These are phyloP conservation scores for Blastomyces percursus DNA, from an alignment of 2,329 filamentous ascomycete genomes.

Conservation along the genomic window DNA sequence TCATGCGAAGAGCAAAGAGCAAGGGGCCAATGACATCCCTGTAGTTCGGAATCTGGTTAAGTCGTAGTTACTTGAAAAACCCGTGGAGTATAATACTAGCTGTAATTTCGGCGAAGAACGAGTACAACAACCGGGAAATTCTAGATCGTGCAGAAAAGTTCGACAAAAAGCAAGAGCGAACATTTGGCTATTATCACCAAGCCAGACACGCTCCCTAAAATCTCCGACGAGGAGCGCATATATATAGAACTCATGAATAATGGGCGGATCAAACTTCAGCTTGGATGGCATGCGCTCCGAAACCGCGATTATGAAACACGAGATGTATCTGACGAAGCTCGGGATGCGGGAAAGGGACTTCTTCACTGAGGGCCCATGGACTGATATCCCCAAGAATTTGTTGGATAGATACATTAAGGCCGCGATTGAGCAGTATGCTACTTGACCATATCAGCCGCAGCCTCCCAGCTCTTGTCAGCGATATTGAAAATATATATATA, in stretches of 20 bases:
- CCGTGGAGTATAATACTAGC: slow-evolving; percentile 50
- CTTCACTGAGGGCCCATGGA: slow-evolving; percentile 15
- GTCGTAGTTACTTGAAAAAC: slow-evolving; percentile 47
- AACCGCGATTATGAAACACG: slow-evolving; percentile 16
- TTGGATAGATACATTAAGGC: slow-evolving; percentile 17
- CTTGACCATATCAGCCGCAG: slow-evolving; percentile 20
- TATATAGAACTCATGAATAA: slow-evolving; percentile 21
- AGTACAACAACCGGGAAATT: slow-evolving; percentile 49
- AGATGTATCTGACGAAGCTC: slow-evolving; percentile 8
- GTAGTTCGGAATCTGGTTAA: slow-evolving; percentile 8
- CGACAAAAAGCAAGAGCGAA: slow-evolving; percentile 20
- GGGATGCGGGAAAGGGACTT: slow-evolving; percentile 20
- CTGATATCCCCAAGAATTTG: slow-evolving; percentile 10
- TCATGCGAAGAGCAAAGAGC: slow-evolving; percentile 9
- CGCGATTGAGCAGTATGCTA: slow-evolving; percentile 20
- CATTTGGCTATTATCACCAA: slow-evolving; percentile 27
- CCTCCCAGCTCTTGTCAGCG: slow-evolving; percentile 19
- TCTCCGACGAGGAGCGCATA: slow-evolving; percentile 19
- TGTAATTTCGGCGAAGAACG: slow-evolving; percentile 40
- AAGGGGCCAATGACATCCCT: slow-evolving; percentile 15
- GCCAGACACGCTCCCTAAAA: slow-evolving; percentile 20
- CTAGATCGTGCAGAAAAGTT: slow-evolving; percentile 26
- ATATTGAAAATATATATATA: slow-evolving; percentile 23
- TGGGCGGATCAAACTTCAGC: slow-evolving; percentile 16
- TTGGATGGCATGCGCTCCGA: slow-evolving; percentile 23